A percentile compares a stretch with the other conserved stretches of the same genome.
Conservation (phyloP, 306 rosid genomes). For the Corylus heterophylla region DNA sequence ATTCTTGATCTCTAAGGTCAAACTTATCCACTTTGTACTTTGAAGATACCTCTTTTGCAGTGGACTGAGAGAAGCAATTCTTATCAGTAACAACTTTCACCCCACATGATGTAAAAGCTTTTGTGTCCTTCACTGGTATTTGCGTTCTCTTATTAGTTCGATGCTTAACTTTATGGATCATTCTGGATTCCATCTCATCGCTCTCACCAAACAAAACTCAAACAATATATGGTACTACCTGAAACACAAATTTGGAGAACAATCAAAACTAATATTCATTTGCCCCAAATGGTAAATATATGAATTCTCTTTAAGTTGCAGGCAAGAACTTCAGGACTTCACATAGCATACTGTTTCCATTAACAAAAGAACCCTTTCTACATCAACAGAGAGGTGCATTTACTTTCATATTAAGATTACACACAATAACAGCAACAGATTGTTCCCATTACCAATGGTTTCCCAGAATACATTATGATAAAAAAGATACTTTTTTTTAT, state of each 20-base stretch:
- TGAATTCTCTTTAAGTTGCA: too few relatives aligned
- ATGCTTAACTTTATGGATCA: not conserved
- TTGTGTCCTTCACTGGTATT: slow-evolving; percentile 9
- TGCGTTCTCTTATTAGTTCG: not conserved
- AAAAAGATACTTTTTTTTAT: too few relatives aligned
- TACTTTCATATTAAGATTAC: too few relatives aligned
- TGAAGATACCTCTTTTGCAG: not conserved
- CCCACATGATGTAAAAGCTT: slow-evolving; percentile 17
- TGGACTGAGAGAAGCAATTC: not conserved
- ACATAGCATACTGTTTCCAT: too few relatives aligned
- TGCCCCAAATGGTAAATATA: too few relatives aligned
- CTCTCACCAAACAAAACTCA: not conserved
- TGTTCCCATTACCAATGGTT: too few relatives aligned
- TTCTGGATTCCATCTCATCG: not conserved
- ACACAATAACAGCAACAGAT: too few relatives aligned
- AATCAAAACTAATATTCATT: too few relatives aligned
- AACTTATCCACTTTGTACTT: slow-evolving; percentile 18
- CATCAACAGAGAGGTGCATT: too few relatives aligned
- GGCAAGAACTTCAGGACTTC: too few relatives aligned
- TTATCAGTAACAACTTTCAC: not conserved
- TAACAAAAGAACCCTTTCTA: too few relatives aligned
- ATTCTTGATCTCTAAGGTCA: slow-evolving; percentile 28
- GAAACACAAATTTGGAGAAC: not conserved
- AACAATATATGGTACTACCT: not conserved
- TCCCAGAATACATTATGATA: too few relatives aligned